These are phyloP conservation scores for Candida anutae DNA, from an alignment of 1,139 yeast genomes.

Conservation along the genomic window DNA sequence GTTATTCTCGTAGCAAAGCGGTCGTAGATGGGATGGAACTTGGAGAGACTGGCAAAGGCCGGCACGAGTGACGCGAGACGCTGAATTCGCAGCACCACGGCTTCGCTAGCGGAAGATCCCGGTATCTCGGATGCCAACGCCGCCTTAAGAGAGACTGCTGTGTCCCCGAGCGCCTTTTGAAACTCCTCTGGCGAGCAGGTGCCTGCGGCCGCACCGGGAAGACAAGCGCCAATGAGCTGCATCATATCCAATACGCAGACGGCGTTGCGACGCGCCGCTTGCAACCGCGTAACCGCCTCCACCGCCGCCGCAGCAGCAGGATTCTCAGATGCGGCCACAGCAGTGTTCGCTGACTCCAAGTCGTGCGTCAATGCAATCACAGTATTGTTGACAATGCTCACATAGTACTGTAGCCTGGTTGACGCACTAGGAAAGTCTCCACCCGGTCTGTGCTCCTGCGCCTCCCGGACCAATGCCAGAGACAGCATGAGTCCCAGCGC, in stretches of 20 bases:
- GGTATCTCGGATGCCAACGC: slow-evolving; percentile 11
- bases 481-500: slow-evolving; percentile 2
- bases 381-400: slow-evolving; percentile 51
- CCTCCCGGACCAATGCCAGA: not conserved
- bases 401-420: slow-evolving; percentile 56
- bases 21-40: slow-evolving; percentile 40
- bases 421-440: slow-evolving; percentile 6
- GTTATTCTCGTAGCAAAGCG: slow-evolving; percentile 29
- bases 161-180: slow-evolving; percentile 11
- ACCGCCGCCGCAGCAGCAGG: slow-evolving; percentile 11
- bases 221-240: slow-evolving; percentile 13
- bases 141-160: slow-evolving; percentile 19
- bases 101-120: slow-evolving; percentile 19
- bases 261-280: slow-evolving; percentile 37
- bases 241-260: slow-evolving; percentile 37
- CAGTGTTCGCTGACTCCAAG: slow-evolving; percentile 18
- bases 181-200: slow-evolving; percentile 6
- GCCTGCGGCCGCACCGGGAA: not conserved
- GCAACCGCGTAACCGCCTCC: slow-evolving; percentile 22
- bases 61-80: slow-evolving; percentile 41
- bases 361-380: slow-evolving; percentile 48
- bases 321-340: too few species aligned
- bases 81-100: slow-evolving; percentile 29
- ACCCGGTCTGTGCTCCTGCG: not conserved
- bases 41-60: slow-evolving; percentile 42